Evolutionary conservation across 177 flowering plant species (phyloP).

Genomic region (Tripterygium wilfordii): DNA sequence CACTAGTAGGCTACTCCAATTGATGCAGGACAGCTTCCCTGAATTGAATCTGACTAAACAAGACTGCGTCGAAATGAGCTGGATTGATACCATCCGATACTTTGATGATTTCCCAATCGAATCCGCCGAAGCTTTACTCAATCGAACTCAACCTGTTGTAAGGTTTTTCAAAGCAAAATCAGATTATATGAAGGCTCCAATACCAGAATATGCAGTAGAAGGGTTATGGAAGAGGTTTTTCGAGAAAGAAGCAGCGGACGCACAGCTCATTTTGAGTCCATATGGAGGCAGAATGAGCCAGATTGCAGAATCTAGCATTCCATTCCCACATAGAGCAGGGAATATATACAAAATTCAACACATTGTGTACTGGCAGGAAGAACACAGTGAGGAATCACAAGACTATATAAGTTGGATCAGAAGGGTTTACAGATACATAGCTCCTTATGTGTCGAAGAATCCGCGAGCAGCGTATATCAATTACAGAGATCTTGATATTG

Average conservation of each 20-base stretch:
- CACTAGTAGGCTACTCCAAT: slow-evolving; percentile 4
- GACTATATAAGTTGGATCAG: slow-evolving; percentile 3
- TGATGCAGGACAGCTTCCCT: slow-evolving; percentile 19
- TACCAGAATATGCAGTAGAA: slow-evolving; percentile 11
- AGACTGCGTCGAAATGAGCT: slow-evolving; percentile 32
- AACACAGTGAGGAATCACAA: not conserved
- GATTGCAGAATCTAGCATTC: slow-evolving; percentile 22
- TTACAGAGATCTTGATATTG: slow-evolving; percentile 30
- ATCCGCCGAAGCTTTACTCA: slow-evolving; percentile 7
- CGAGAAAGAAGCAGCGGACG: not conserved
- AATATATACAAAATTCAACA: slow-evolving; percentile 21
- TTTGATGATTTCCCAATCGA: not conserved
- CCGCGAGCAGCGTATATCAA: slow-evolving; percentile 24
- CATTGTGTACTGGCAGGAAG: slow-evolving; percentile 8
- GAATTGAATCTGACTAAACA: slow-evolving; percentile 20
- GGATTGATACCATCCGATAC: slow-evolving; percentile 20
- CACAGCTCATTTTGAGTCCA: slow-evolving; percentile 14
- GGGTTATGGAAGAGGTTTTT: slow-evolving; percentile 5
- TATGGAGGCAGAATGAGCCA: slow-evolving; percentile 36
- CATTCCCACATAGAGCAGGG: slow-evolving; percentile 34
- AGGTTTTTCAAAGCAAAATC: slow-evolving; percentile 18
- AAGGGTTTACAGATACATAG: slow-evolving; percentile 10
- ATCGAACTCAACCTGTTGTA: not conserved
- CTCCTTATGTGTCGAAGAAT: slow-evolving; percentile 18
- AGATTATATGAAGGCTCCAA: slow-evolving; percentile 12